Conservation (phyloP, 495 filamentous ascomycete species). For the Daldinia decipiens region DNA sequence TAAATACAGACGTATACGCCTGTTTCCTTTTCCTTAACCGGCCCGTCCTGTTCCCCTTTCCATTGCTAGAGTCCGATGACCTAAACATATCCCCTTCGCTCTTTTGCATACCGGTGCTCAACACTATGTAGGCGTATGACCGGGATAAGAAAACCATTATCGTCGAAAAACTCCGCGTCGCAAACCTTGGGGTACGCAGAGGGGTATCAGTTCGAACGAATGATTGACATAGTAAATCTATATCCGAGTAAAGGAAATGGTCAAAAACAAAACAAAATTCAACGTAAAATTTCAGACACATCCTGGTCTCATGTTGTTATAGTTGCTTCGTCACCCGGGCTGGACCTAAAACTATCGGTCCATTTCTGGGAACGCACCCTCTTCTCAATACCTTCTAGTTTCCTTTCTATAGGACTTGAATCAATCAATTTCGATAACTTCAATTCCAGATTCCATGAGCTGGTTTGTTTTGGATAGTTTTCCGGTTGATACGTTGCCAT, state of each 20-base stretch:
- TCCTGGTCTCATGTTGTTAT: not conserved
- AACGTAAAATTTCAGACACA: not conserved
- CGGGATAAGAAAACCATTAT: conserved; percentile 10
- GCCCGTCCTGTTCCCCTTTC: not conserved
- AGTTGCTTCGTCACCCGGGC: not conserved
- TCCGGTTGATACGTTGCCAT: not conserved
- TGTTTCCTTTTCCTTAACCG: not conserved
- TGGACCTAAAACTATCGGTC: not conserved
- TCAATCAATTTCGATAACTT: conserved; percentile 44
- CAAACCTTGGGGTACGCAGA: conserved; percentile 11
- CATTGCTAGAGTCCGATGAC: not conserved
- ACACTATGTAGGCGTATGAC: not conserved
- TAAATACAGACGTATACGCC: conserved; percentile 2
- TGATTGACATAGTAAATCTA: conserved; percentile 22
- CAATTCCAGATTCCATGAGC: conserved; percentile 18
- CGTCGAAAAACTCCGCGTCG: conserved; percentile 28
- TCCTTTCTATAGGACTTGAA: not conserved
- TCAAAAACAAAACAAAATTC: conserved; percentile 3
- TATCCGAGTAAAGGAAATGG: conserved; percentile 4
- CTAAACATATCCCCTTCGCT: not conserved
- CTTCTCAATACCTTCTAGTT: not conserved
- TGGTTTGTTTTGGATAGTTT: conserved; percentile 1
- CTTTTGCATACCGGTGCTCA: not conserved
- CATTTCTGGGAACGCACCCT: not conserved
- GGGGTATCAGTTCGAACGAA: conserved; percentile 34